phyloP scores from a whole-genome alignment of 805 yeast genomes.

The Kodamaea kakaduensis region DNA sequence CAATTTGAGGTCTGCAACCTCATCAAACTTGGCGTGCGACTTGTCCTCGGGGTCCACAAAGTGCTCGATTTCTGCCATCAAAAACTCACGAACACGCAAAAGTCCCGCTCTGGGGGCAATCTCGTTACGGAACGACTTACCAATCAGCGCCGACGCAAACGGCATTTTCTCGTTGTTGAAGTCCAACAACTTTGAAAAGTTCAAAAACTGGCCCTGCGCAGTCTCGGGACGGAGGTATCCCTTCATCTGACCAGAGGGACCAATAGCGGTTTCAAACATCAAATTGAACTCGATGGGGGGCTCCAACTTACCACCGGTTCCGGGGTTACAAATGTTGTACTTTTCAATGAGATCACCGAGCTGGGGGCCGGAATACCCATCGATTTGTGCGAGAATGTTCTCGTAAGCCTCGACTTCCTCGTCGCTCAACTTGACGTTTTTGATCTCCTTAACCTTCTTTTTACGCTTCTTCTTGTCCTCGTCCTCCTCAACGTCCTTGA shows the following conservation, averaged over 20 bases:
- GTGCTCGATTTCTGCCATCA: slow-evolving; percentile 99
- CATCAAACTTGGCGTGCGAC: slow-evolving; percentile 73
- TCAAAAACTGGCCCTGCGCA: slow-evolving; percentile 98
- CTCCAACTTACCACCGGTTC: slow-evolving; percentile 78
- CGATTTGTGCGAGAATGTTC: slow-evolving; percentile 84
- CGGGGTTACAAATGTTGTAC: slow-evolving; percentile 86
- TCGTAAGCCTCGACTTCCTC: slow-evolving; percentile 76
- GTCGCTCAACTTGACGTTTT: slow-evolving; percentile 92
- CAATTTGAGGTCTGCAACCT: slow-evolving; percentile 68
- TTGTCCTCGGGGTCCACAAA: slow-evolving; percentile 92
- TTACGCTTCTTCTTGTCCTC: slow-evolving; percentile 68
- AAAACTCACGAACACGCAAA: slow-evolving; percentile 95
- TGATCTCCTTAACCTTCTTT: slow-evolving; percentile 86
- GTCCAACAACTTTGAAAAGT: slow-evolving; percentile 89
- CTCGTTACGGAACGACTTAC: slow-evolving; percentile 98
- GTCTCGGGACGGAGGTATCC: slow-evolving; percentile 98
- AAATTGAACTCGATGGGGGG: slow-evolving; percentile 93
- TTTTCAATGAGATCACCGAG: slow-evolving; percentile 84
- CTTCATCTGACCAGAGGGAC: slow-evolving; percentile 94
- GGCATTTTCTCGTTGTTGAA: slow-evolving; percentile 97
- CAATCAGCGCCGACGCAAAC: slow-evolving; percentile 98
- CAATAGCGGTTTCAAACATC: slow-evolving; percentile 99
- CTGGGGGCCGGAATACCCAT: slow-evolving; percentile 90
- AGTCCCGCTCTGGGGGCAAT: slow-evolving; percentile 98
- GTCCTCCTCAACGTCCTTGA: slow-evolving; percentile 51